Percentiles rank a stretch among this genome's conserved stretches.
Evolutionary conservation across 345 rosid genomes (phyloP).

Genomic region (Melastoma malabathricum): DNA sequence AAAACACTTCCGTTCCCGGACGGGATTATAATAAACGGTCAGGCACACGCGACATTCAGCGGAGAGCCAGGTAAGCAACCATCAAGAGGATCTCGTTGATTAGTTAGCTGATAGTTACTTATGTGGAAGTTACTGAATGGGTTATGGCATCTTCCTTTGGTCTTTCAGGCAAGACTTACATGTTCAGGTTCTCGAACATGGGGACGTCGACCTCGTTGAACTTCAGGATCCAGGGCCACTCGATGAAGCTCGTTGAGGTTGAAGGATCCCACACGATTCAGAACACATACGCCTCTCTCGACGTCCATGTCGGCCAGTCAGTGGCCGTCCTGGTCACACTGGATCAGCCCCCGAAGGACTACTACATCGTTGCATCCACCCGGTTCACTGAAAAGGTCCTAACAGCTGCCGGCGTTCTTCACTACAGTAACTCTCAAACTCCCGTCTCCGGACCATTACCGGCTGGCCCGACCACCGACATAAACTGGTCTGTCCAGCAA

Average conservation of each 20-base stretch:
- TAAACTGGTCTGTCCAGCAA: slow-evolving; percentile 83
- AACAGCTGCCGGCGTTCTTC: slow-evolving; percentile 47
- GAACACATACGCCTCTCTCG: slow-evolving; percentile 52
- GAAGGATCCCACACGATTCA: slow-evolving; percentile 79
- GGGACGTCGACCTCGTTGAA: slow-evolving; percentile 63
- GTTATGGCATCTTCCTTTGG: background rate
- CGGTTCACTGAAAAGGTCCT: slow-evolving; percentile 53
- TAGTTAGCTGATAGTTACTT: too few species aligned
- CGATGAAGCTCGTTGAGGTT: slow-evolving; percentile 61
- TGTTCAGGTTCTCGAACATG: slow-evolving; percentile 60
- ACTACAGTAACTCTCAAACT: slow-evolving; percentile 47
- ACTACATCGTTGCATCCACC: slow-evolving; percentile 59
- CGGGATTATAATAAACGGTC: slow-evolving; percentile 29
- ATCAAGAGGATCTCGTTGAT: background rate
- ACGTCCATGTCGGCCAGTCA: slow-evolving; percentile 75
- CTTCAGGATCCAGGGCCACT: slow-evolving; percentile 72
- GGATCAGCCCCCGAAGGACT: slow-evolving; percentile 29
- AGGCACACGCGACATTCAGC: slow-evolving; percentile 16
- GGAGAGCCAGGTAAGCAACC: slow-evolving; percentile 22
- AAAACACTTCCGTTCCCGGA: slow-evolving; percentile 46
- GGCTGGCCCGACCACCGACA: slow-evolving; percentile 47
- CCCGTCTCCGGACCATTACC: slow-evolving; percentile 46
- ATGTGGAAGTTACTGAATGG: background rate
- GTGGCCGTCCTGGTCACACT: slow-evolving; percentile 44
- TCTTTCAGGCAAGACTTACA: slow-evolving; percentile 52